These are phyloP conservation scores for Scedosporium boydii DNA, from an alignment of 2,329 filamentous ascomycete genomes.

Conservation along the genomic window DNA sequence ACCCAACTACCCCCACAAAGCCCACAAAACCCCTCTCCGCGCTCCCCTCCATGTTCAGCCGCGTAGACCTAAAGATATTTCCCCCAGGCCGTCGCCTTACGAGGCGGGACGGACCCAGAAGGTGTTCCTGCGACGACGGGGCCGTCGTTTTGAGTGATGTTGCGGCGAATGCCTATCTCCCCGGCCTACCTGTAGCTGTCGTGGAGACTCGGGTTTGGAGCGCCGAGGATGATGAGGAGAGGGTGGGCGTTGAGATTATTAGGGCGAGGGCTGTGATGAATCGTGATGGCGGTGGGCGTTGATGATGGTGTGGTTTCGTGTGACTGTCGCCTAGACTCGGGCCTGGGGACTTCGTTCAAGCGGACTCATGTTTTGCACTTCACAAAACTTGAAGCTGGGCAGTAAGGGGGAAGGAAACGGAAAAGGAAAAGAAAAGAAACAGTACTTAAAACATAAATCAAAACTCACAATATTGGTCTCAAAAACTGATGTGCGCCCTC, in stretches of 20 bases:
- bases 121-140: no score
- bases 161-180: neutral
- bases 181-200: neutral
- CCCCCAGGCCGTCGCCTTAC: neutral
- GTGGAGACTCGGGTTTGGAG: slow-evolving; percentile 5
- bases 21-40: neutral
- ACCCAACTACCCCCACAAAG: neutral
- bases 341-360: no score
- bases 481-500: neutral
- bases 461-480: neutral
- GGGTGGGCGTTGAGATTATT: neutral
- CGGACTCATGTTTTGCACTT: no score
- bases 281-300: no score
- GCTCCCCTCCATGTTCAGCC: neutral
- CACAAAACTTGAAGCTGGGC: neutral
- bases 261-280: no score
- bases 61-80: neutral
- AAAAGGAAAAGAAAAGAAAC: neutral
- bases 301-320: no score
- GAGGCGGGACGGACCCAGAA: neutral
- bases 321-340: no score
- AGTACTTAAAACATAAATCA: neutral
- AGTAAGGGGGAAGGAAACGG: no score
- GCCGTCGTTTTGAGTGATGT: neutral
- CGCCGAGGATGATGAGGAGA: neutral